Conservation (phyloP, 2,329 filamentous ascomycete species). For the Chrysosporium keratinophilum region DNA sequence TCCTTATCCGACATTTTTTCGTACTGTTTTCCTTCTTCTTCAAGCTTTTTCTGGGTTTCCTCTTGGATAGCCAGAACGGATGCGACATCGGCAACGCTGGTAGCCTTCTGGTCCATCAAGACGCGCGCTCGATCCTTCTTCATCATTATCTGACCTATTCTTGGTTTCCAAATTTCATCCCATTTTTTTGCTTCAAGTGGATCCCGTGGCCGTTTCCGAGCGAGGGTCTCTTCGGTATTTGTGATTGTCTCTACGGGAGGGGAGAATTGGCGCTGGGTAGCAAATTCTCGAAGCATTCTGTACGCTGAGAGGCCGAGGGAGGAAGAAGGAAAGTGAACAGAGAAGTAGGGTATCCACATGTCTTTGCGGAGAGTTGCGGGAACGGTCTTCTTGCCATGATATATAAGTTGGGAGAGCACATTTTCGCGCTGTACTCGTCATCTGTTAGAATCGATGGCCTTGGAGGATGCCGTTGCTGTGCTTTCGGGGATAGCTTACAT, state of each 20-base stretch:
- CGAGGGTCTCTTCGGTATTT: constrained; percentile 36
- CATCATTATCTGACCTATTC: constrained; percentile 36
- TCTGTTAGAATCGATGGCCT: not conserved
- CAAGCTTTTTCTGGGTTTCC: constrained; percentile 12
- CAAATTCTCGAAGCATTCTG: constrained; percentile 50
- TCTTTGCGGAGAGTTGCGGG: constrained; percentile 50
- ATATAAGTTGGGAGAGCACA: constrained; percentile 48
- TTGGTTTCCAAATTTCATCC: constrained; percentile 32
- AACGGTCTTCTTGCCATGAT: constrained; percentile 54
- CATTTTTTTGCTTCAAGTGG: constrained; percentile 33
- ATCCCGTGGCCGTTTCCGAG: constrained; percentile 31
- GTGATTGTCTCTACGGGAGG: constrained; percentile 39
- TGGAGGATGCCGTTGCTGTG: not conserved
- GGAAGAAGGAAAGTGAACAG: constrained; percentile 45
- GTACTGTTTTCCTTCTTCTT: constrained; percentile 15
- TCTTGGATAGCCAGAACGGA: constrained; percentile 40
- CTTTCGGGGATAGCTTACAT: constrained; percentile 35
- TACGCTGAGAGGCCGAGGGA: constrained; percentile 46
- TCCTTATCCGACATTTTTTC: constrained; percentile 12
- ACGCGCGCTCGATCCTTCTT: constrained; percentile 42
- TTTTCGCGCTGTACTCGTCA: constrained; percentile 37
- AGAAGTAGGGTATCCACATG: constrained; percentile 52
- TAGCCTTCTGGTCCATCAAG: constrained; percentile 57
- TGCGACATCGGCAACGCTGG: constrained; percentile 50
- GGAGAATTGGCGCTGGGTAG: constrained; percentile 47